These are phyloP conservation scores for Macrolepiota dolichaula DNA, from an alignment of 768 basidiomycete genomes.

Conservation along the genomic window DNA sequence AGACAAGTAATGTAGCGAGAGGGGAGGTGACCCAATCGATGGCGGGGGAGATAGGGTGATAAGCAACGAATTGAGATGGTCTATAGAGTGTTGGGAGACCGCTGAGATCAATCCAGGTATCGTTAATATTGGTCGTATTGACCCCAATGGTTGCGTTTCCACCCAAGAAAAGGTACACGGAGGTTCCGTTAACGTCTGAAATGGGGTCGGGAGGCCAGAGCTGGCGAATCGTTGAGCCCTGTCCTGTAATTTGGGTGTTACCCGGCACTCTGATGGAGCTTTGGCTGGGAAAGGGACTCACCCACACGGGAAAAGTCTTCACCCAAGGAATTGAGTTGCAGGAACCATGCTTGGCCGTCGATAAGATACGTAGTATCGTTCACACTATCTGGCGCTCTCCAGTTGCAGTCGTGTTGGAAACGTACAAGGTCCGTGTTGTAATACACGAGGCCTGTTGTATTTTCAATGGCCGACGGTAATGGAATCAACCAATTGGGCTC, in stretches of 20 bases:
- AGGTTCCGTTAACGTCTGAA: neutral
- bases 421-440: neutral
- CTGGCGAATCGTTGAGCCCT: neutral
- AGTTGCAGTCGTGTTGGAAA: neutral
- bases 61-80: neutral
- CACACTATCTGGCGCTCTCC: neutral
- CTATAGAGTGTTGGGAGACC: neutral
- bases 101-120: neutral
- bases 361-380: neutral
- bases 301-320: neutral
- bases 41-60: neutral
- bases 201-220: slow-evolving; percentile 2
- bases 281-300: neutral
- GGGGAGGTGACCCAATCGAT: neutral
- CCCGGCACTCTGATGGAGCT: neutral
- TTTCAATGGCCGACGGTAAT: neutral
- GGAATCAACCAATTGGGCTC: neutral
- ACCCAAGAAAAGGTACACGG: neutral
- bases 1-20: neutral
- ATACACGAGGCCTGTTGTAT: neutral
- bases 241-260: neutral
- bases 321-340: neutral
- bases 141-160: neutral
- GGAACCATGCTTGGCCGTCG: neutral
- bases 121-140: neutral